Base-by-base conservation (phyloP, 129 eudicot species). In the Chrysanthemum seticuspe region DNA sequence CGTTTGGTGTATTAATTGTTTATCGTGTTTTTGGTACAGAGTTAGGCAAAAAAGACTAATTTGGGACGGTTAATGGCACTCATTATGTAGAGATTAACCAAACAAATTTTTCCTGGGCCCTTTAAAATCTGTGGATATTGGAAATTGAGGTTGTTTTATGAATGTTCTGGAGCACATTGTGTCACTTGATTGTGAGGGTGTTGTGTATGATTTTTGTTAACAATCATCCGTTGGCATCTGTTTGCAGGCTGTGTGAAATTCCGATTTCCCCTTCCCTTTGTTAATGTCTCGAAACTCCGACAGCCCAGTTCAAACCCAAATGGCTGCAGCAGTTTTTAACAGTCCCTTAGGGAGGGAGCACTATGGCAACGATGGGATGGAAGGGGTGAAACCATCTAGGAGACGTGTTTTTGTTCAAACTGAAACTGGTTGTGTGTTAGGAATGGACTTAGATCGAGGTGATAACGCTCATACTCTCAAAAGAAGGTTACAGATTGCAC, bases 371-470 rank as follows among this genome's bases (percentile, higher is more conserved):
- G 71, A 74, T 54, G 78, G 87, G 80, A 81, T 79, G 80, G 96
- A 85, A 76, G 89, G 88, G 67, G 21, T 15, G 51, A 89, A 84
- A 78, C 72, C 94, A 14, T 62, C 87, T 2, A 87, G 90, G 70
- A 84, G 98, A 54, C 95, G 96, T 13, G 96, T 89, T 68, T 92
- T 92, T 84, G 98, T 89, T 48, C 98, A 89, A 78, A 92, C 95
- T 12, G 98, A 89, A 63, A 83, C 88, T 4, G 98, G 98, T 36
- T 87, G 90, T 71, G 96, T 92, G 40, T 72, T 89, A 52, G 98
- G 98, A 62, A 89, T 92, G 95, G 98, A 92, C 73, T 77, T 89
- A 55, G 95, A 92, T 74, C 89, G 96, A 51, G 80, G 83, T 59
- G 98, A 92, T 73, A 92, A 92, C 72, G 98, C 85, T 13, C 95